Percentiles rank a stretch among this genome's conserved stretches.
phyloP scores from a whole-genome alignment of 1,284 basidiomycete species.

The Thelephora terrestris region DNA sequence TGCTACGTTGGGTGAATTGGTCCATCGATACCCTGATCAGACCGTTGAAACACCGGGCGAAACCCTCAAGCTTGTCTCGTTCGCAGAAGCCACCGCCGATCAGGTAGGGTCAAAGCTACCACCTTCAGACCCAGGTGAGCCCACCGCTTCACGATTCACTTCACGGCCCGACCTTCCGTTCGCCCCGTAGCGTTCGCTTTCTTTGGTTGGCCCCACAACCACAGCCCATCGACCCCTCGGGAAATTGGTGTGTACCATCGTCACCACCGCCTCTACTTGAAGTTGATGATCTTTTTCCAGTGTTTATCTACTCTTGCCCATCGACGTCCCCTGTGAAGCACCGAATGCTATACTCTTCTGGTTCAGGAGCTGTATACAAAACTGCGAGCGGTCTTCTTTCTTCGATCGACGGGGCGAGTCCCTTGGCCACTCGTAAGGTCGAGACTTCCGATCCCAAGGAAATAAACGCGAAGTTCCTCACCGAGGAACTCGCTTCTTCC shows the following conservation, averaged over 20 bases:
- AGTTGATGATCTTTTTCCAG: constrained; percentile 25
- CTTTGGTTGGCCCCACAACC: constrained; percentile 57
- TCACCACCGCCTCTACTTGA: neutral
- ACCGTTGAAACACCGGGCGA: constrained; percentile 52
- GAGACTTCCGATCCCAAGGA: constrained; percentile 78
- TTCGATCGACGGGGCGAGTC: constrained; percentile 28
- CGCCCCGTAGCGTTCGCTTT: constrained; percentile 47
- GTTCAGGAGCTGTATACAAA: constrained; percentile 45
- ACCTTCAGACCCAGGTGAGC: constrained; percentile 39
- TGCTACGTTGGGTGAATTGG: neutral
- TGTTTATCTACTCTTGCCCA: constrained; percentile 87
- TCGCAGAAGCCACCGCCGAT: constrained; percentile 28
- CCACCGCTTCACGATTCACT: neutral
- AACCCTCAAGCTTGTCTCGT: constrained; percentile 36
- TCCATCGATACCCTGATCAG: constrained; percentile 26
- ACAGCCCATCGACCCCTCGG: constrained; percentile 30
- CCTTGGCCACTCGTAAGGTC: constrained; percentile 48
- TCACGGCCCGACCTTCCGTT: neutral
- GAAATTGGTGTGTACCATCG: constrained; percentile 40
- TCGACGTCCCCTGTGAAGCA: constrained; percentile 68
- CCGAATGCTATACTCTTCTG: constrained; percentile 81
- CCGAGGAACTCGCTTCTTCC: constrained; percentile 36
- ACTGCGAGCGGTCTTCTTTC: constrained; percentile 43
- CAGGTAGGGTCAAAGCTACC: constrained; percentile 42
- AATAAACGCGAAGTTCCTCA: constrained; percentile 53